Percentiles rank a stretch among this genome's conserved stretches.
phyloP scores from a whole-genome alignment of 164 flowering plant species.

The Aristolochia contorta region DNA sequence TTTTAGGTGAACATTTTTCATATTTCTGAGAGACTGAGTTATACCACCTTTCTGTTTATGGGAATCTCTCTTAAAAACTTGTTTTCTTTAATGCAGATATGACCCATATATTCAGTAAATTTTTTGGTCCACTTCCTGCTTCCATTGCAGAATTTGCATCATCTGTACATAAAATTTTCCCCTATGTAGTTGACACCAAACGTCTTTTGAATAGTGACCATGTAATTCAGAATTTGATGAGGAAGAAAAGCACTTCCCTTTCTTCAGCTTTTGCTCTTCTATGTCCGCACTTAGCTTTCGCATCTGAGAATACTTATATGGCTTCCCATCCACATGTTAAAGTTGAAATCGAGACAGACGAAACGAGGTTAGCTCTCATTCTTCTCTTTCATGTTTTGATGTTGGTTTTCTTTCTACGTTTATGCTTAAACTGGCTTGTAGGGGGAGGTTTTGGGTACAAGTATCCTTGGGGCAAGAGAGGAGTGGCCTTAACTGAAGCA shows the following conservation, averaged over 20 bases:
- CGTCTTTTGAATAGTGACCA: constrained; percentile 41
- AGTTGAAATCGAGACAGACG: constrained; percentile 87
- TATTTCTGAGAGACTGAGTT: background rate
- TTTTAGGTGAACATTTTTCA: constrained; percentile 48
- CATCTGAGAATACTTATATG: constrained; percentile 14
- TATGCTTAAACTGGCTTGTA: too few relatives aligned
- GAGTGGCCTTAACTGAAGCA: too few relatives aligned
- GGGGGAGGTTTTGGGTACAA: too few relatives aligned
- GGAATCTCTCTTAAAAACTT: background rate
- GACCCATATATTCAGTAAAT: constrained; percentile 73
- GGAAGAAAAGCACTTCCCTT: constrained; percentile 51
- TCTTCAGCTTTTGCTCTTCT: constrained; percentile 65
- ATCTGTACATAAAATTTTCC: constrained; percentile 48
- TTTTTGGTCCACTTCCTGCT: constrained; percentile 71
- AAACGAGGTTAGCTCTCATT: constrained; percentile 44
- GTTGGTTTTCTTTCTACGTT: too few relatives aligned
- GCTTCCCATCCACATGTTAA: constrained; percentile 22
- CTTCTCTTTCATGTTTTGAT: background rate
- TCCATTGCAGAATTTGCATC: constrained; percentile 64
- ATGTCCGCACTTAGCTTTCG: constrained; percentile 53
- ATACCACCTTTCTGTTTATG: background rate
- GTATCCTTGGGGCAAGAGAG: too few relatives aligned
- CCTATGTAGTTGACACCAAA: constrained; percentile 71
- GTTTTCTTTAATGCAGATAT: constrained; percentile 44
- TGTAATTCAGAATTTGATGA: constrained; percentile 36